phyloP scores from a whole-genome alignment of 805 yeast species.

The Tanozyma kutaoensis region DNA sequence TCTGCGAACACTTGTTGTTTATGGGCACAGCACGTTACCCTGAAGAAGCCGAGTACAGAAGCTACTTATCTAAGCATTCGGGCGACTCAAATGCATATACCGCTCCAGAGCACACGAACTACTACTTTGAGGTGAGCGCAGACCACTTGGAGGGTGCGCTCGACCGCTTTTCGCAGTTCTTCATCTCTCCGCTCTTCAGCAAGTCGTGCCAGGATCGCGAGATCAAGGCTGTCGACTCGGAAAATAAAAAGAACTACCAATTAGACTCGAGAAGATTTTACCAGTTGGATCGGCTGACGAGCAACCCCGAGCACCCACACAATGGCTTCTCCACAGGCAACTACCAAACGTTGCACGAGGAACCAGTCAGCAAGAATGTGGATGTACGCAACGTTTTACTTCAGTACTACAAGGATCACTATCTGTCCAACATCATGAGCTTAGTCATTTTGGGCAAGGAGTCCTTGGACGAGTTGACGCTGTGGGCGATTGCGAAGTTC shows the following conservation, averaged over 20 bases:
- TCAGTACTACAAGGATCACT: constrained; percentile 56
- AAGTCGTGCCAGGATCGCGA: constrained; percentile 77
- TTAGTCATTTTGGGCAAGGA: constrained; percentile 78
- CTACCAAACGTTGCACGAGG: constrained; percentile 52
- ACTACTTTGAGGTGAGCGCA: constrained; percentile 73
- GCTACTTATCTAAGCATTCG: constrained; percentile 68
- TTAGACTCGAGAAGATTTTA: constrained; percentile 80
- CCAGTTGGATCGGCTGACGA: constrained; percentile 66
- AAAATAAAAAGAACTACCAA: constrained; percentile 88
- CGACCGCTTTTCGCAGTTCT: constrained; percentile 88
- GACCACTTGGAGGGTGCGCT: constrained; percentile 74
- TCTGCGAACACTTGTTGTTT: constrained; percentile 50
- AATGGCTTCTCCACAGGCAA: constrained; percentile 89
- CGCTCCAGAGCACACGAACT: constrained; percentile 78
- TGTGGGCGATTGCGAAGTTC: constrained; percentile 60
- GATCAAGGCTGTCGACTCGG: constrained; percentile 89
- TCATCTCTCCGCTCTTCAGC: constrained; percentile 70
- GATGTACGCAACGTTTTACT: constrained; percentile 76
- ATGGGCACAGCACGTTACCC: constrained; percentile 76
- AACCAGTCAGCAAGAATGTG: constrained; percentile 44
- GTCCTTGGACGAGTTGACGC: constrained; percentile 52
- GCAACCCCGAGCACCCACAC: constrained; percentile 71
- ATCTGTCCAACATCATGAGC: constrained; percentile 84
- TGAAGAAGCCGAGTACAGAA: constrained; percentile 57
- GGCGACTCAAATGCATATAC: constrained; percentile 92